Percentiles rank a stretch among this genome's conserved stretches.
Evolutionary conservation across 495 filamentous ascomycete genomes (phyloP).

Genomic region (Lichenothelia convexa): DNA sequence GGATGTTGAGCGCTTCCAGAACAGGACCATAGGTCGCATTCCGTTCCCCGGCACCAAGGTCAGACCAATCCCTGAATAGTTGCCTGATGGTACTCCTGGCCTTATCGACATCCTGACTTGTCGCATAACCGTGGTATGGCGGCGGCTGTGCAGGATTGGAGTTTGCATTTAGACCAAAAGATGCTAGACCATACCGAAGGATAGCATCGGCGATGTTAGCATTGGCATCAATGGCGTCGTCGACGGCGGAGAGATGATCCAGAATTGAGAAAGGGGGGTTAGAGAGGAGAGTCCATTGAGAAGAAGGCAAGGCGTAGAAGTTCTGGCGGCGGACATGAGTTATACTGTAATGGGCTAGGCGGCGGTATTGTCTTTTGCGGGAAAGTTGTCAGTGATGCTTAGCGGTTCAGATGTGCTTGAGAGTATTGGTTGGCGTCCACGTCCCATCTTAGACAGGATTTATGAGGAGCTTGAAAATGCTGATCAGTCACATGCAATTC

Average conservation of each 20-base stretch:
- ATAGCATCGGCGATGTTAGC: slow-evolving; percentile 68
- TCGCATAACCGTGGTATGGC: slow-evolving; percentile 49
- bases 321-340: slow-evolving; percentile 77
- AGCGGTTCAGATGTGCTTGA: no score
- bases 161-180: slow-evolving; percentile 35
- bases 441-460: no score
- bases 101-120: slow-evolving; percentile 61
- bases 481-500: background rate
- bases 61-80: slow-evolving; percentile 90
- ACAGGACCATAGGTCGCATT: slow-evolving; percentile 58
- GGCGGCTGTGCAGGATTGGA: slow-evolving; percentile 4
- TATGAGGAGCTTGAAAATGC: slow-evolving; percentile 7
- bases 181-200: slow-evolving; percentile 40
- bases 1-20: slow-evolving; percentile 36
- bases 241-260: slow-evolving; percentile 53
- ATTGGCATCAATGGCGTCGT: slow-evolving; percentile 72
- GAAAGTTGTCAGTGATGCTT: no score
- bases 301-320: slow-evolving; percentile 75
- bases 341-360: slow-evolving; percentile 61
- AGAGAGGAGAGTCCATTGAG: slow-evolving; percentile 65
- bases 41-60: slow-evolving; percentile 55
- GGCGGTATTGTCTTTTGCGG: slow-evolving; percentile 72
- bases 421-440: no score
- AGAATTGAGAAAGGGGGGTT: slow-evolving; percentile 66
- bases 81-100: slow-evolving; percentile 78